These are phyloP conservation scores for Didymella keratinophila DNA, from an alignment of 2,329 filamentous ascomycete genomes.

Conservation along the genomic window DNA sequence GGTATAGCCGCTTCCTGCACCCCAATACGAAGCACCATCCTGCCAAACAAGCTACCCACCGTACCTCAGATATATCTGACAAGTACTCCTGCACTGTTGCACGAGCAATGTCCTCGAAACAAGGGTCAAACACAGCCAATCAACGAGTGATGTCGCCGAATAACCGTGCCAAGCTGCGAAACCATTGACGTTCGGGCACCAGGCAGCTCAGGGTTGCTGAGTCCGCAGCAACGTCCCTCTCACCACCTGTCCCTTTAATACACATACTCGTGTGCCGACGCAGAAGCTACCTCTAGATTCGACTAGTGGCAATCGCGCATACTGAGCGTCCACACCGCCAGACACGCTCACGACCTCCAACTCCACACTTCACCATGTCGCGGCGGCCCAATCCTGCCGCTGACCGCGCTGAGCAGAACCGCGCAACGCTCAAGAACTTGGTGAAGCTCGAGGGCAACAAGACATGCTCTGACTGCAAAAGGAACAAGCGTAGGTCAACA, in stretches of 20 bases:
- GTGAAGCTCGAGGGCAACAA: slow-evolving; percentile 96
- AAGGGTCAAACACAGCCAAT: slow-evolving; percentile 12
- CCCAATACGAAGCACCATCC: slow-evolving; percentile 5
- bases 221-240: slow-evolving; percentile 6
- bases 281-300: not conserved
- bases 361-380: slow-evolving; percentile 68
- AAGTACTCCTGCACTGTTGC: slow-evolving; percentile 5
- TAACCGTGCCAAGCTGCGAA: slow-evolving; percentile 10
- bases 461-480: slow-evolving; percentile 97
- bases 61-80: not conserved
- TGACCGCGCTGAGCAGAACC: slow-evolving; percentile 91
- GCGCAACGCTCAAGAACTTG: slow-evolving; percentile 90
- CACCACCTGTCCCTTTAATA: slow-evolving; percentile 11
- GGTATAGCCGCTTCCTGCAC: slow-evolving; percentile 12
- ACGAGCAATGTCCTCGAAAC: slow-evolving; percentile 1
- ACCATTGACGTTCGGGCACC: slow-evolving; percentile 17
- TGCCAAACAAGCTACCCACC: not conserved
- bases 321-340: not conserved
- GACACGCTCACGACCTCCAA: slow-evolving; percentile 13
- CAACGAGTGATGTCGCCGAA: slow-evolving; percentile 9
- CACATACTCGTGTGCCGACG: slow-evolving; percentile 8
- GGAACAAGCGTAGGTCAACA: slow-evolving; percentile 82
- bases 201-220: not conserved
- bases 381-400: slow-evolving; percentile 80
- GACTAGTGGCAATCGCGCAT: slow-evolving; percentile 3